Conservation (phyloP, 1,284 basidiomycete genomes). For the Rhizoctonia solani region DNA sequence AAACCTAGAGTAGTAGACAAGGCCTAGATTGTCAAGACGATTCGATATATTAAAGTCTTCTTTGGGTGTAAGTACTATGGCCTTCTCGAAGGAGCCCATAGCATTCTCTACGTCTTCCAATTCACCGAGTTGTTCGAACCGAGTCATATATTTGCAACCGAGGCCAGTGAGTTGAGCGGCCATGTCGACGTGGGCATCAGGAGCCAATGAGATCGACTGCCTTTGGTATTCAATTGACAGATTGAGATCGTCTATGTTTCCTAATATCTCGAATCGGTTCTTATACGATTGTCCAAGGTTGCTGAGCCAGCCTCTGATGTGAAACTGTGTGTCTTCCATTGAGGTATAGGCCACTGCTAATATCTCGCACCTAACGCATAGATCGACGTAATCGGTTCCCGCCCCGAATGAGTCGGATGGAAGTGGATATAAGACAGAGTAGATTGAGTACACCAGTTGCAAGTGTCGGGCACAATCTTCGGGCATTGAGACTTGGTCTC, state of each 20-base stretch:
- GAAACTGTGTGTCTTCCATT: too few species aligned
- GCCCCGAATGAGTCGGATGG: too few species aligned
- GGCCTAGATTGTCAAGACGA: not conserved
- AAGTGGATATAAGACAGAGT: too few species aligned
- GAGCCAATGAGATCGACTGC: not conserved
- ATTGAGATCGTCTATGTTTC: not conserved
- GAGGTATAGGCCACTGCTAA: too few species aligned
- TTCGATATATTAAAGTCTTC: not conserved
- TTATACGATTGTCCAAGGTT: not conserved
- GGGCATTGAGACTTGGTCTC: too few species aligned
- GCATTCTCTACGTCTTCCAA: not conserved
- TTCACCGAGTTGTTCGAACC: not conserved
- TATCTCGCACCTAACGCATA: too few species aligned
- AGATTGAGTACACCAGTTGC: too few species aligned
- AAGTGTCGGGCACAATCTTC: too few species aligned
- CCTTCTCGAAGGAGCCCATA: not conserved
- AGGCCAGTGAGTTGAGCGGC: not conserved
- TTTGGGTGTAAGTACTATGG: not conserved
- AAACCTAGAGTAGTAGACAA: not conserved
- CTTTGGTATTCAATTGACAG: not conserved
- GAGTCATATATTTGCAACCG: not conserved
- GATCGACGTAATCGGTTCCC: too few species aligned
- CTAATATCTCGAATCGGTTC: not conserved
- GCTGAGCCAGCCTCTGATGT: not conserved
- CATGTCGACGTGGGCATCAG: not conserved